A percentile compares a stretch with the other conserved stretches of the same genome.
phyloP scores from a whole-genome alignment of 176 grass and related monocot genomes.

The Puccinellia tenuiflora region DNA sequence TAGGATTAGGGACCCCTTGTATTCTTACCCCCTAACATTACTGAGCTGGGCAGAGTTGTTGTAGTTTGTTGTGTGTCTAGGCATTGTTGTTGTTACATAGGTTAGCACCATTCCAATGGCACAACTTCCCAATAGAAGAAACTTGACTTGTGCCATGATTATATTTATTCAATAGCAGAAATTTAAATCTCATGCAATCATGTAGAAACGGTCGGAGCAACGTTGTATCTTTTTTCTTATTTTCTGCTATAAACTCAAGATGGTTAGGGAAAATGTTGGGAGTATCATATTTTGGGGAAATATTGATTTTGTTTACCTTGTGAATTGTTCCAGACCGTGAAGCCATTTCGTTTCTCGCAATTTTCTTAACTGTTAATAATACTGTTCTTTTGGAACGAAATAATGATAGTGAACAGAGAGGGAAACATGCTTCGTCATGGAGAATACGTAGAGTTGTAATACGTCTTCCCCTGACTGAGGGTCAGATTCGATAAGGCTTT shows the following conservation, averaged over 20 bases:
- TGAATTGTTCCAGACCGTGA: neutral
- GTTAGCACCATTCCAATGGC: neutral
- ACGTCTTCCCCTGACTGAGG: neutral
- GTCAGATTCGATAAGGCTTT: slow-evolving; percentile 40
- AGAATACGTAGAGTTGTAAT: neutral
- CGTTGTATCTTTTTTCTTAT: no score
- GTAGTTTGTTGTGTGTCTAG: slow-evolving; percentile 29
- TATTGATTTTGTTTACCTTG: neutral
- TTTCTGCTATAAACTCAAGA: neutral
- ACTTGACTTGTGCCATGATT: neutral
- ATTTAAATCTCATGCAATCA: neutral
- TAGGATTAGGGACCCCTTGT: neutral
- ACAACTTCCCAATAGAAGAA: neutral
- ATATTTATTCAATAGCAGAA: neutral
- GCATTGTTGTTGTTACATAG: slow-evolving; percentile 8
- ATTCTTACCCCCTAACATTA: neutral
- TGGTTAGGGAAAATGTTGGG: neutral
- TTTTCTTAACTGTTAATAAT: no score
- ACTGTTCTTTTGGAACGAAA: neutral
- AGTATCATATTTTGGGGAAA: neutral
- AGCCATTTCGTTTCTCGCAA: neutral
- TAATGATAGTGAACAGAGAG: neutral
- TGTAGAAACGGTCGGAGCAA: neutral
- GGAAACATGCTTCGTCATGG: neutral
- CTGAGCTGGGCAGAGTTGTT: neutral